phyloP scores from a whole-genome alignment of 1,284 basidiomycete genomes.

The Laetiporus sulphureus region DNA sequence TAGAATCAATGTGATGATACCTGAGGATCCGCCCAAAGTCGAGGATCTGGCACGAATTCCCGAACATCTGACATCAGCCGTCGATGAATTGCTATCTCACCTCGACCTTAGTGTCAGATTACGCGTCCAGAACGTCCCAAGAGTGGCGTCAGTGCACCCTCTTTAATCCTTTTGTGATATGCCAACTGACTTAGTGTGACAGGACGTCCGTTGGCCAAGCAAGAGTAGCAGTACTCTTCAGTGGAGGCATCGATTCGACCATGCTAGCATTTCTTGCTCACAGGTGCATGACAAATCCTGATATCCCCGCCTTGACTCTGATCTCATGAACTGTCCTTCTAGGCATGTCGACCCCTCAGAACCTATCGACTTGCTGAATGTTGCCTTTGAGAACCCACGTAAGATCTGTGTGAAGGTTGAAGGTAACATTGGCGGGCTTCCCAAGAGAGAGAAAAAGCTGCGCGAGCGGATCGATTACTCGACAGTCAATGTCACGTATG shows the following conservation, averaged over 20 bases:
- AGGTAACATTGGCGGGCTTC: constrained; percentile 36
- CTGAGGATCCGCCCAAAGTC: constrained; percentile 30
- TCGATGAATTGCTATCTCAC: constrained; percentile 46
- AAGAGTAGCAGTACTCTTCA: constrained; percentile 85
- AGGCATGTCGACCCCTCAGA: constrained; percentile 69
- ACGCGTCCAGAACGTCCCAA: constrained; percentile 52
- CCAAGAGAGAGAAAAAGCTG: constrained; percentile 35
- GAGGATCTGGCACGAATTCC: constrained; percentile 32
- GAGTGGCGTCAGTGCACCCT: constrained; percentile 26
- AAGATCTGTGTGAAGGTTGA: constrained; percentile 45
- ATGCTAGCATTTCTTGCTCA: constrained; percentile 78
- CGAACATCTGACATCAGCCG: constrained; percentile 33
- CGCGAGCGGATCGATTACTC: constrained; percentile 18
- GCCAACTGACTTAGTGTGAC: not conserved
- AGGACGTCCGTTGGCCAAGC: constrained; percentile 33
- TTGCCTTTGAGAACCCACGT: constrained; percentile 92
- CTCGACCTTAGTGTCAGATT: constrained; percentile 56
- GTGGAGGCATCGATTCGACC: constrained; percentile 93
- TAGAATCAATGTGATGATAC: constrained; percentile 42
- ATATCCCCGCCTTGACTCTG: not conserved
- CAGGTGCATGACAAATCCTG: constrained; percentile 31
- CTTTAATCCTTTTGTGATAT: not conserved
- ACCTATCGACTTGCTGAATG: constrained; percentile 92
- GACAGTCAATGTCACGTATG: constrained; percentile 34
- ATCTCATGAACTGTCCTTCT: too few species aligned